These are phyloP conservation scores for Rhizopus sp. DNA, from an alignment of 371 early-diverging fungal genomes.

Conservation along the genomic window DNA sequence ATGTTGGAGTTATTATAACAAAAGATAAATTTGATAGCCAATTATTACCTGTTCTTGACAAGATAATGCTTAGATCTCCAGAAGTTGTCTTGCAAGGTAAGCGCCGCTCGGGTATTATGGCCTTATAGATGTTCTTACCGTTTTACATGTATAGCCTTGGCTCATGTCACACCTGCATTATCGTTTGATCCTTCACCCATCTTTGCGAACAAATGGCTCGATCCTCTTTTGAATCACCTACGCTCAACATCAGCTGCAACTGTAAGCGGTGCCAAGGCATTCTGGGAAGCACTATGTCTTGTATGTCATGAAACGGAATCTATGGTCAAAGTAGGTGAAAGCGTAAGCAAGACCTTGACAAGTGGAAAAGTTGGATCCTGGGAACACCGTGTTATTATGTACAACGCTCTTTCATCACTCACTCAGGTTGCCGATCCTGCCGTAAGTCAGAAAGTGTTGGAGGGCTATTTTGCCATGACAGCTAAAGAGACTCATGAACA, in stretches of 20 bases:
- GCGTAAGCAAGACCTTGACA: slow-evolving; percentile 58
- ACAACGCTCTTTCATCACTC: slow-evolving; percentile 53
- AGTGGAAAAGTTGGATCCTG: slow-evolving; percentile 61
- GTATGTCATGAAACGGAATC: slow-evolving; percentile 51
- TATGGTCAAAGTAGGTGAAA: slow-evolving; percentile 62
- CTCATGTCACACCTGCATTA: slow-evolving; percentile 47
- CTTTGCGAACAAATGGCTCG: slow-evolving; percentile 67
- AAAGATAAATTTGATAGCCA: slow-evolving; percentile 54
- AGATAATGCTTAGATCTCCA: slow-evolving; percentile 86
- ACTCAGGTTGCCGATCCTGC: slow-evolving; percentile 52
- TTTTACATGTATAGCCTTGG: slow-evolving; percentile 42
- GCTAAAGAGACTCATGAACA: slow-evolving; percentile 82
- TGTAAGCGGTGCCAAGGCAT: slow-evolving; percentile 53
- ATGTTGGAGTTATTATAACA: slow-evolving; percentile 55
- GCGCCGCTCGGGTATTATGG: not conserved
- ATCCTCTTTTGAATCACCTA: slow-evolving; percentile 66
- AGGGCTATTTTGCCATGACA: slow-evolving; percentile 64
- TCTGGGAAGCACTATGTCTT: slow-evolving; percentile 60
- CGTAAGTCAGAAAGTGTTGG: slow-evolving; percentile 64
- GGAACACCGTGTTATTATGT: slow-evolving; percentile 69
- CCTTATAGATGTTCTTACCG: not conserved
- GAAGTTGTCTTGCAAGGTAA: slow-evolving; percentile 76
- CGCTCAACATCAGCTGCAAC: slow-evolving; percentile 68
- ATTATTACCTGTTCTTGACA: slow-evolving; percentile 63
- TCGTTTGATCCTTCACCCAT: slow-evolving; percentile 65